A percentile compares a stretch with the other conserved stretches of the same genome.
Evolutionary conservation across 164 flowering plant species (phyloP).

Genomic region (Nymphaea thermarum): DNA sequence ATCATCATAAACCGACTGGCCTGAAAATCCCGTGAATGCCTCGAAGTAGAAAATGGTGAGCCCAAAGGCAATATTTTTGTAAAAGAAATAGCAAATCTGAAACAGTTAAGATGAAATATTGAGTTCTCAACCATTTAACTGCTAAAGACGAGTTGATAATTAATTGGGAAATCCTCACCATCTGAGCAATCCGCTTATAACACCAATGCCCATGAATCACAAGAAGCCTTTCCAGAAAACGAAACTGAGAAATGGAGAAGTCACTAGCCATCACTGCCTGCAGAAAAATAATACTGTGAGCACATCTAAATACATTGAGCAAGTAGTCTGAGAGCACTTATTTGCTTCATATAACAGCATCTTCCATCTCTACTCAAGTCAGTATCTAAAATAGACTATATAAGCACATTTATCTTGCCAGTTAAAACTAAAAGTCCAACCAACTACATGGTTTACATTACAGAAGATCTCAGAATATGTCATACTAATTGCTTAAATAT

Average conservation of each 20-base stretch:
- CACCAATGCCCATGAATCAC: conserved; percentile 99
- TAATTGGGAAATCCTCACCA: conserved; percentile 33
- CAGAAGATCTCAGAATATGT: no score
- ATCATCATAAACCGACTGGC: conserved; percentile 89
- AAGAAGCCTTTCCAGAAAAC: conserved; percentile 73
- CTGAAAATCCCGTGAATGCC: conserved; percentile 88
- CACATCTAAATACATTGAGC: background rate
- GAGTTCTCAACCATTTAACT: no score
- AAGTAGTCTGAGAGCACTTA: no score
- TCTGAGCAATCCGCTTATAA: conserved; percentile 88
- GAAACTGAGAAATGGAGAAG: conserved; percentile 83
- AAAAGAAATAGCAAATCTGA: conserved; percentile 97
- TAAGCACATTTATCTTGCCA: no score
- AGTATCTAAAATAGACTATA: no score
- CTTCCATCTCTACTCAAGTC: no score
- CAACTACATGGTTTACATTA: no score
- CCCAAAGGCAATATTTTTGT: conserved; percentile 96
- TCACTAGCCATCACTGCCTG: conserved; percentile 99
- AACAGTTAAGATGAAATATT: background rate
- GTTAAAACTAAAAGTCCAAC: no score
- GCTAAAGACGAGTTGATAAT: no score
- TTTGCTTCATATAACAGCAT: no score
- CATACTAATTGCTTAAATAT: no score
- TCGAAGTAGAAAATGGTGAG: conserved; percentile 95
- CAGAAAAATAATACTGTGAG: conserved; percentile 5